A percentile compares a stretch with the other conserved stretches of the same genome.
Conservation (phyloP, 2,329 filamentous ascomycete genomes). For the Ophiostoma pallidulum region DNA sequence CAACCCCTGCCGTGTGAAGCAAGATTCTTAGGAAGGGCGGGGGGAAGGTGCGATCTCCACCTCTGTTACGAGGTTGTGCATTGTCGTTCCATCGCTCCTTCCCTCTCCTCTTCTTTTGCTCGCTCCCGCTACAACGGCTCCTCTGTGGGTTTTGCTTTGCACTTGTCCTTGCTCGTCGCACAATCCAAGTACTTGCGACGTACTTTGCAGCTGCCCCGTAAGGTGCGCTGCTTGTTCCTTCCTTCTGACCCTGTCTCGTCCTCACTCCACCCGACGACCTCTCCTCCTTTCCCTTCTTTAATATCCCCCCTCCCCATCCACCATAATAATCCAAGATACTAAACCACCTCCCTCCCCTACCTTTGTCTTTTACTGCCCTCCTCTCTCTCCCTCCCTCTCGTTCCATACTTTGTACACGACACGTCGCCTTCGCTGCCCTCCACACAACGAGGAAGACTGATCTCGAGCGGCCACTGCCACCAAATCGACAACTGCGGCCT, state of each 20-base stretch:
- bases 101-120: neutral
- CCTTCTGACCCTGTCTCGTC: neutral
- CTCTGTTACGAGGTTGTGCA: neutral
- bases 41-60: too few species aligned
- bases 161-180: too few species aligned
- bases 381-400: too few species aligned
- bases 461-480: too few species aligned
- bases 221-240: too few species aligned
- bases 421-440: too few species aligned
- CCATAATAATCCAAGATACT: too few species aligned
- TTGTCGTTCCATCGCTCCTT: neutral
- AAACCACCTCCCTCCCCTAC: neutral
- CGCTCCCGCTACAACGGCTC: neutral
- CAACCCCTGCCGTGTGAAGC: neutral
- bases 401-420: too few species aligned
- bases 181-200: neutral
- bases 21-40: too few species aligned
- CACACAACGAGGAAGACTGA: too few species aligned
- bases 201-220: neutral
- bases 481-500: too few species aligned
- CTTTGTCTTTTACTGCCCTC: neutral
- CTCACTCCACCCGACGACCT: constrained; percentile 1
- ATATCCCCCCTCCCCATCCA: neutral
- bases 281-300: neutral
- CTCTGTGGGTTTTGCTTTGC: neutral